Conservation (phyloP, 768 basidiomycete species). For the Stropharia rugosoannulata region DNA sequence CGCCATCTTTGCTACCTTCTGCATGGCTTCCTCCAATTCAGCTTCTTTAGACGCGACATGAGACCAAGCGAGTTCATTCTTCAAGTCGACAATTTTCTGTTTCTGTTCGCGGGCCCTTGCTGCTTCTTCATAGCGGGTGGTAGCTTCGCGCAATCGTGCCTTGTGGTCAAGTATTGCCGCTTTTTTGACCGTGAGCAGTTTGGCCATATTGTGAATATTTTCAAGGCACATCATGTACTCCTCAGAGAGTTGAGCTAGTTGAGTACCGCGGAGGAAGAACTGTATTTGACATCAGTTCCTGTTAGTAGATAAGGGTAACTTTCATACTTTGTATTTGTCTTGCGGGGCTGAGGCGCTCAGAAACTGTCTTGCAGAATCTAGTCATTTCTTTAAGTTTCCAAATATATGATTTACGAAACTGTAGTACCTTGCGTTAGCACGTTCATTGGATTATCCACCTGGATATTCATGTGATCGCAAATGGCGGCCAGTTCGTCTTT, state of each 20-base stretch:
- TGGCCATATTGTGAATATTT: conserved; percentile 70
- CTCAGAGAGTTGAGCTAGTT: conserved; percentile 81
- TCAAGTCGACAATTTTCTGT: conserved; percentile 64
- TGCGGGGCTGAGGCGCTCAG: conserved; percentile 75
- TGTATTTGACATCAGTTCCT: conserved; percentile 24
- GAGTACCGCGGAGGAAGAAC: conserved; percentile 96
- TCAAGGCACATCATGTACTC: conserved; percentile 80
- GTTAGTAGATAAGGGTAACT: not conserved
- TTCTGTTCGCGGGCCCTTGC: conserved; percentile 71
- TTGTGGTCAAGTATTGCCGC: conserved; percentile 79
- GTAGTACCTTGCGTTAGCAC: conserved; percentile 79
- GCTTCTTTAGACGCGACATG: conserved; percentile 72
- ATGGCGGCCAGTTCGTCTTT: conserved; percentile 86
- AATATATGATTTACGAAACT: not conserved
- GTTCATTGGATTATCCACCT: conserved; percentile 96
- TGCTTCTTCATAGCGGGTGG: conserved; percentile 67
- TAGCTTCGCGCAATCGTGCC: conserved; percentile 53
- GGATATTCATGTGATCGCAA: conserved; percentile 94
- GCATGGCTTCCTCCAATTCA: conserved; percentile 42
- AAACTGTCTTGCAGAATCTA: conserved; percentile 78
- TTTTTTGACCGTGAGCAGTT: conserved; percentile 66
- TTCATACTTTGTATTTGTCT: conserved; percentile 85
- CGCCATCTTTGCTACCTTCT: conserved; percentile 33
- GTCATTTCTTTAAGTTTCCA: not conserved
- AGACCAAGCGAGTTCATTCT: conserved; percentile 86